Base-by-base conservation (phyloP, 495 filamentous ascomycete genomes). In the Choiromyces venosus region DNA sequence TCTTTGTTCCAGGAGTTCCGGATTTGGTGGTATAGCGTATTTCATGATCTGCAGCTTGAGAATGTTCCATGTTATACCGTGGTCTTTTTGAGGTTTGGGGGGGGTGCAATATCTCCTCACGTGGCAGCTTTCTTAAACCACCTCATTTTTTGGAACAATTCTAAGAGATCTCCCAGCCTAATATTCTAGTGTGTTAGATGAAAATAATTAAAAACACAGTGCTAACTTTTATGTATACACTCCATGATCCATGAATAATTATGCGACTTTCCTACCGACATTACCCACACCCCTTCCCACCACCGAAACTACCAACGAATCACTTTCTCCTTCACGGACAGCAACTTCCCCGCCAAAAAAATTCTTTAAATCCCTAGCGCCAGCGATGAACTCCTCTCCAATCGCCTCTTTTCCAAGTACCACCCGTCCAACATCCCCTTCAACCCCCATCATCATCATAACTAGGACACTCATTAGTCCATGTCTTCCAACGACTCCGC, bases 221-320 rank as follows among this genome's bases (percentile, higher is more conserved):
- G 5, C 52, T 25, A 12, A 29, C 52, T 29, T 56, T 12, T 29
- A 56, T 29, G 29, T 25, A 56, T 56, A 33, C 52, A 33, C 10
- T 61, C 14, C 4, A 12, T 12, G 10, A 33, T 61, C 25, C 33
- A 61, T 33, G 25, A 18, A 18, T 33, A 33, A 33, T 61, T 87
- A 99, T 79, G 92, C 92, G 81, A 97, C 90, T 84, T 98, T 98
- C 73, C 93, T 87, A 44, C 94, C 95, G 65, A 97, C 91, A 83
- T 99, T 99, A 7, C 96, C 96, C 65, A 99, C 92, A 33, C 96
- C 96, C 79, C 88, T 90, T 37, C 96, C 96, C 76, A 97, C 95
- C 38, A 99, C 89, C 73, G 93, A 96, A 68, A 98, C 87, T 44
- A 97, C 88, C 61, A 97, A 85, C 82, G 94, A 92, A 86, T 88